These are phyloP conservation scores for Skeletonema menzelii DNA, from an alignment of 108 stramenopile genomes.

Conservation along the genomic window DNA sequence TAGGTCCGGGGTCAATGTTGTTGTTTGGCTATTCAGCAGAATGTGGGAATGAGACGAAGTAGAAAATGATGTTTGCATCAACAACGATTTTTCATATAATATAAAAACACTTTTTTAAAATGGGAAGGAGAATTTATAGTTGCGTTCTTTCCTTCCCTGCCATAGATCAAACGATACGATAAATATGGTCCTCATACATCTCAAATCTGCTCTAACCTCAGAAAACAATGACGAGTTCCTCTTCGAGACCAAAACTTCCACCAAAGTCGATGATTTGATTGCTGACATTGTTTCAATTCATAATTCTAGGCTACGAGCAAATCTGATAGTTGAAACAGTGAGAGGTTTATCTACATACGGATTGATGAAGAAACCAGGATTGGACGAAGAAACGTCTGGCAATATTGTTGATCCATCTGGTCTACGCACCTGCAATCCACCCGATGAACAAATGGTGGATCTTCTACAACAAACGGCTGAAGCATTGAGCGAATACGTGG, in stretches of 20 bases:
- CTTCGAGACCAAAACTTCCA: constrained; percentile 67
- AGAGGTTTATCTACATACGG: constrained; percentile 65
- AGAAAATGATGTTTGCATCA: neutral
- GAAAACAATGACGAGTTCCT: constrained; percentile 66
- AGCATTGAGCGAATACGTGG: constrained; percentile 51
- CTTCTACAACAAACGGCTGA: constrained; percentile 57
- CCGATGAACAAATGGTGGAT: constrained; percentile 52
- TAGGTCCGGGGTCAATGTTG: neutral
- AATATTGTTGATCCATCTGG: constrained; percentile 65
- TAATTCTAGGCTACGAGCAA: constrained; percentile 59
- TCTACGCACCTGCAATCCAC: constrained; percentile 65
- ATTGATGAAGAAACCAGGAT: constrained; percentile 52
- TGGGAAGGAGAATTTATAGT: no score
- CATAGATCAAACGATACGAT: no score
- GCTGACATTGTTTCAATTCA: constrained; percentile 66
- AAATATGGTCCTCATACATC: constrained; percentile 65
- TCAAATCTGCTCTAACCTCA: constrained; percentile 40
- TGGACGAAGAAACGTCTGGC: constrained; percentile 13
- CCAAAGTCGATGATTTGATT: constrained; percentile 73
- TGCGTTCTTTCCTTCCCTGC: no score
- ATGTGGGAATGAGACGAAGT: neutral
- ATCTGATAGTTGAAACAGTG: constrained; percentile 54
- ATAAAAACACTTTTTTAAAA: no score
- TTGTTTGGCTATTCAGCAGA: neutral
- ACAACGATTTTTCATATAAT: no score